Base-by-base conservation (phyloP, 805 yeast species). In the Ogataea methylovora region DNA sequence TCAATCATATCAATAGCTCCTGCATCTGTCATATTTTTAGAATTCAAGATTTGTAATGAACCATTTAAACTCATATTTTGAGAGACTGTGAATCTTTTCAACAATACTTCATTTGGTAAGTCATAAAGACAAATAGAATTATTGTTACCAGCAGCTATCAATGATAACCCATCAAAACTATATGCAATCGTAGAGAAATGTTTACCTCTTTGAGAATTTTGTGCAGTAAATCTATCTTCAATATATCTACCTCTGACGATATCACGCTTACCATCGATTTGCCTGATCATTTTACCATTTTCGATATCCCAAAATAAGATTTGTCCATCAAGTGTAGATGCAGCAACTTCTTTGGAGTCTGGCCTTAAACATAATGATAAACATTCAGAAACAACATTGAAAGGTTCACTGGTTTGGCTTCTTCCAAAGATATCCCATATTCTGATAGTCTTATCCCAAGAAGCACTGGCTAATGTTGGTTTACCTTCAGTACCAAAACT, bases 401-500 rank as follows among this genome's bases (percentile, higher is more conserved):
- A 76, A 8, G 97, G 97, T 60, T 92, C 98, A 33, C 85, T 92
- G 32, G 75, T 78, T 47, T 83, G 90, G 0, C 85, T 67, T 49
- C 98, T 74, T 11, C 88, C 82, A 58, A 90, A 92, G 30, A 92
- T 76, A 51, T 79, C 82, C 98, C 98, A 92, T 9, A 92, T 68
- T 45, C 98, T 69, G 13, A 88, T 79, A 4, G 97, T 88, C 46
- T 83, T 84, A 61, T 92, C 98, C 98, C 98, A 92, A 16, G 94
- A 82, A 2, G 95, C 94, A 38, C 92, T 79, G 3, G 95, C 97
- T 37, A 92, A 67, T 11, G 78, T 67, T 2, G 58, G 49, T 15
- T 23, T 29, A 40, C 76, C 83, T 49, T 87, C 94, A 10, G 62
- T 63, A 30, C 96, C 95, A 56, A 92, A 90, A 9, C 90, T 75